Evolutionary conservation across 2,329 filamentous ascomycete species (phyloP), one percentile per base, ranked within the genome.

Genomic region (Juglanconis sp.): DNA sequence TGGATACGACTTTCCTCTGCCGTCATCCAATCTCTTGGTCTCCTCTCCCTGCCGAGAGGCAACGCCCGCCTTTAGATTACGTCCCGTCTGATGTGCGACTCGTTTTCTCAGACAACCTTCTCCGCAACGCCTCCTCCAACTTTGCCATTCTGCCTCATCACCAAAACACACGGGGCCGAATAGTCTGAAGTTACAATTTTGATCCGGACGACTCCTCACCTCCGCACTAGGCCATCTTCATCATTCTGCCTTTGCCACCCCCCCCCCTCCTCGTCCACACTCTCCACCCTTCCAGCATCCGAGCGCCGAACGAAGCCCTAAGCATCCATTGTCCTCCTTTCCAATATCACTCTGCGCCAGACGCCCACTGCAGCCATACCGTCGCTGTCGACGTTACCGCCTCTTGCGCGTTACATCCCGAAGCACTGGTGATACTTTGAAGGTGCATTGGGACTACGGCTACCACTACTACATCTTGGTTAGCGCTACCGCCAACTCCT

Each of bases 31-130:
- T 56, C 53, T 55, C 42, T 50, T 31, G 11, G 13, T 31, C 32
- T 24, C 30, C 11, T 31, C 32, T 42, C 53, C 31, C 47, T 56
- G 17, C 17, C 44, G 44, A 47, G 53, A 30, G 30, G 47, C n/a
- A 9, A 49, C 44, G n/a, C 35, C 52, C 35, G 54, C 36, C 54
- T 61, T 57, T 50, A 32, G 30, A 17, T 51, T 46, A 47, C 56
- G 56, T 59, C 55, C 55, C 56, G 56, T 61, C 55, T 59, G 59
- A 59, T 55, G 55, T 60, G 56, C 60, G 53, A 62, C 53, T 60
- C 57, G 57, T 57, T 60, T 52, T 52, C 52, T 47, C 34, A 17
- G 47, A 53, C 36, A 34, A 46, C 47, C 44, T 59, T 52, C 60
- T 59, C 56, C 56, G 52, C 60, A 55, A 49, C 42, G 47, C 56